Percentiles rank a stretch among this genome's conserved stretches.
These are phyloP conservation scores for Persicaria maculosa DNA, from an alignment of 148 eudicot genomes.

Conservation along the genomic window DNA sequence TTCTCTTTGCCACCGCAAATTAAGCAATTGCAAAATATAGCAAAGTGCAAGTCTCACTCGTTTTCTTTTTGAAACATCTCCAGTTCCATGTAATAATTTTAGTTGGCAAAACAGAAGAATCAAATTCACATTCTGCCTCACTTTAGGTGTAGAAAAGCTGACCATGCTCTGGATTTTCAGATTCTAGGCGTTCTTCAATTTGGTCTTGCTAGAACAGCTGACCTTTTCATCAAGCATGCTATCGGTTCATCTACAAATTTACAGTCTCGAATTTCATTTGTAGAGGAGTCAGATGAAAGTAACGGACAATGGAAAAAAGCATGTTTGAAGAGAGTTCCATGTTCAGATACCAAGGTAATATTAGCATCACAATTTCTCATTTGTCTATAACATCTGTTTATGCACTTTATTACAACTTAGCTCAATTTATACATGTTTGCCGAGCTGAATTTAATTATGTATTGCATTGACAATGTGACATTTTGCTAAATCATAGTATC, in stretches of 20 bases:
- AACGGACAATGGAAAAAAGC: slow-evolving; percentile 28
- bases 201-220: slow-evolving; percentile 86
- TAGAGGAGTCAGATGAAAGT: slow-evolving; percentile 38
- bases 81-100: neutral
- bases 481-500: no score
- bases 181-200: slow-evolving; percentile 69
- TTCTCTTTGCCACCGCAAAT: neutral
- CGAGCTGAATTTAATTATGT: no score
- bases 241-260: slow-evolving; percentile 49
- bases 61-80: neutral
- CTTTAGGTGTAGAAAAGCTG: neutral
- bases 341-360: slow-evolving; percentile 46
- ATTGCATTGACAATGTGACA: no score
- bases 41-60: neutral
- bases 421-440: no score
- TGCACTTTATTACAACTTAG: no score
- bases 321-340: slow-evolving; percentile 46
- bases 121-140: neutral
- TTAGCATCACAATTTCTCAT: neutral
- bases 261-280: slow-evolving; percentile 31
- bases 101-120: neutral
- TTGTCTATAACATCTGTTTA: neutral
- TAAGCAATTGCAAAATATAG: neutral
- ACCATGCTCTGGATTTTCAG: slow-evolving; percentile 26
- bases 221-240: slow-evolving; percentile 62